A percentile compares a stretch with the other conserved stretches of the same genome.
Evolutionary conservation across 2,329 filamentous ascomycete genomes (phyloP).

Genomic region (Chalara sp.): DNA sequence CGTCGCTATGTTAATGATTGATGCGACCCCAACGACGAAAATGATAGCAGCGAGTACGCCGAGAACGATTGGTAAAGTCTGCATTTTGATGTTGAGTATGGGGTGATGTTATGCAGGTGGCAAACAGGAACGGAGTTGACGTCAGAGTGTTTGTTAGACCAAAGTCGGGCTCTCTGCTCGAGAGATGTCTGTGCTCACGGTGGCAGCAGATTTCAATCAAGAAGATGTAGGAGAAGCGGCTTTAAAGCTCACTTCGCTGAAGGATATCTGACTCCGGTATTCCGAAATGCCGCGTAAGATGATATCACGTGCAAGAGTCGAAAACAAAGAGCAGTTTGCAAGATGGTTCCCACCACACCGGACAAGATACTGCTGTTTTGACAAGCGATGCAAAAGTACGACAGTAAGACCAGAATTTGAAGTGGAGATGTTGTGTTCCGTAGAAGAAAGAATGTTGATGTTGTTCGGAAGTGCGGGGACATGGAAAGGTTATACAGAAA

Average conservation of each 20-base stretch:
- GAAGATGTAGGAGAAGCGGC: no score
- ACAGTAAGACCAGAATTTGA: background rate
- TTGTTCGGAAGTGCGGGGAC: background rate
- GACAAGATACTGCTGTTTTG: background rate
- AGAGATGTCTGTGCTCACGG: background rate
- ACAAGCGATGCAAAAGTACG: background rate
- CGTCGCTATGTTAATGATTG: constrained; percentile 11
- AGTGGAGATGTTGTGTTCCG: background rate
- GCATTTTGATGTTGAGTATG: background rate
- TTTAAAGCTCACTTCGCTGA: no score
- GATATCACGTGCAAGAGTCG: no score
- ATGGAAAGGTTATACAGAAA: background rate
- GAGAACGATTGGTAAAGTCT: constrained; percentile 14
- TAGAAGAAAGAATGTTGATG: background rate
- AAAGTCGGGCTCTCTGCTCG: background rate
- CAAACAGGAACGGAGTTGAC: background rate
- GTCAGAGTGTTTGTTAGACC: background rate
- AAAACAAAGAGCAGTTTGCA: background rate
- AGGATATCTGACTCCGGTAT: no score
- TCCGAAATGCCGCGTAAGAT: no score
- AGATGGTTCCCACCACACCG: background rate
- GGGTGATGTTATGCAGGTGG: no score
- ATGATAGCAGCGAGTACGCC: constrained; percentile 6
- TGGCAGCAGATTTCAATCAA: background rate
- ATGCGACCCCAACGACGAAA: constrained; percentile 11